Conservation (phyloP, 1,284 basidiomycete genomes). For the Spongiforma sp. region DNA sequence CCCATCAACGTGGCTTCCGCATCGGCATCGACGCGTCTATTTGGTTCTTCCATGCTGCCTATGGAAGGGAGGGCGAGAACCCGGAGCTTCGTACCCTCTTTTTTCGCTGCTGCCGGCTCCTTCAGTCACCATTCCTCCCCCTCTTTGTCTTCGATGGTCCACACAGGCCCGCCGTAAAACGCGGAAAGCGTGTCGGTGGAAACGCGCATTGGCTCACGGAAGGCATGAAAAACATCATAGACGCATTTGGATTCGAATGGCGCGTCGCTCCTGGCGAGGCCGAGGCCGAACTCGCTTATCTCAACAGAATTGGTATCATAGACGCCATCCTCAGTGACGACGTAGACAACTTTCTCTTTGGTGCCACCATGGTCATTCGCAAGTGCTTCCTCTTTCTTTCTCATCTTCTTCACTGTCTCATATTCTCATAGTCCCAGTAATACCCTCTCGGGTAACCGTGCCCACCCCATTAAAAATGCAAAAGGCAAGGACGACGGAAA, state of each 20-base stretch:
- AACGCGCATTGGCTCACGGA: constrained; percentile 66
- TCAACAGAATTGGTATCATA: constrained; percentile 82
- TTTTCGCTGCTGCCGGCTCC: constrained; percentile 76
- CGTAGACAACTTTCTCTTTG: constrained; percentile 92
- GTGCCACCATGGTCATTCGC: constrained; percentile 81
- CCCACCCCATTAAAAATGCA: constrained; percentile 63
- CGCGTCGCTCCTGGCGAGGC: constrained; percentile 93
- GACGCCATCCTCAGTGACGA: constrained; percentile 95
- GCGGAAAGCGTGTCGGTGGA: constrained; percentile 72
- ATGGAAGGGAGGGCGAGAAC: constrained; percentile 79
- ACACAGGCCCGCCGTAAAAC: constrained; percentile 81
- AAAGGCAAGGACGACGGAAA: constrained; percentile 76
- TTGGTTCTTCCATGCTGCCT: constrained; percentile 82
- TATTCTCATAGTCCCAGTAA: constrained; percentile 62
- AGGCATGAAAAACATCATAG: constrained; percentile 82
- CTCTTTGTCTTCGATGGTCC: constrained; percentile 97
- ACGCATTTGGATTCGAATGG: constrained; percentile 91
- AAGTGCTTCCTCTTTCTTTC: constrained; percentile 51
- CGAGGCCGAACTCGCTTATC: constrained; percentile 92
- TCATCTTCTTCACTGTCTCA: constrained; percentile 11
- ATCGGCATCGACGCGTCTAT: constrained; percentile 83
- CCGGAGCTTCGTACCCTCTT: constrained; percentile 78
- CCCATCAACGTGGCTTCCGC: constrained; percentile 65
- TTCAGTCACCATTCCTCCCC: constrained; percentile 81
- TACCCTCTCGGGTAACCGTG: constrained; percentile 71